Percentiles rank a stretch among this genome's conserved stretches.
phyloP scores from a whole-genome alignment of 441 rosid species.

The Pelargonium myrrhifolium region DNA sequence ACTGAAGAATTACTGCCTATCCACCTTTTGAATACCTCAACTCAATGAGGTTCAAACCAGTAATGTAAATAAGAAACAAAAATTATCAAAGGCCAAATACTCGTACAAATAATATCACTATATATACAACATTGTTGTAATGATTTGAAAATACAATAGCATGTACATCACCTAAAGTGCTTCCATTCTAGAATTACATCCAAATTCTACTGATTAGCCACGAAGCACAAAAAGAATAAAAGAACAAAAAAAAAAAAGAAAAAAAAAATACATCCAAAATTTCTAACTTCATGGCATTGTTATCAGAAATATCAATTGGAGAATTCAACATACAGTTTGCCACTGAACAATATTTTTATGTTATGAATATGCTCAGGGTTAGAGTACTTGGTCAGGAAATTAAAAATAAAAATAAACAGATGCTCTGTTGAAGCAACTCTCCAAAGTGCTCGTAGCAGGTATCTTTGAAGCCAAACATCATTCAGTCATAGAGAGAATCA shows the following conservation, averaged over 20 bases:
- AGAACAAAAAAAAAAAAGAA: background rate
- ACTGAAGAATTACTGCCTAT: background rate
- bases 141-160: slow-evolving; percentile 2
- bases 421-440: background rate
- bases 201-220: background rate
- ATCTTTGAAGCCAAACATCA: slow-evolving; percentile 2
- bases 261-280: background rate
- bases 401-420: background rate
- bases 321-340: slow-evolving; percentile 1
- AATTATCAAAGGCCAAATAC: background rate
- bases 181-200: slow-evolving; percentile 2
- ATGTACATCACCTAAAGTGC: slow-evolving; percentile 4
- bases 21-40: background rate
- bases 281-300: background rate
- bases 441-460: background rate
- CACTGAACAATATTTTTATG: background rate
- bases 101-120: background rate
- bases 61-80: background rate
- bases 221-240: background rate
- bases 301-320: slow-evolving; percentile 4
- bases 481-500: background rate
- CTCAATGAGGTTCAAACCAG: background rate
- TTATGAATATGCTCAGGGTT: background rate
- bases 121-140: slow-evolving; percentile 1
- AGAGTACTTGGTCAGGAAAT: background rate